Base-by-base conservation (phyloP, 2,329 filamentous ascomycete species). In the Ophiocordyceps camponoti-rufipedis region DNA sequence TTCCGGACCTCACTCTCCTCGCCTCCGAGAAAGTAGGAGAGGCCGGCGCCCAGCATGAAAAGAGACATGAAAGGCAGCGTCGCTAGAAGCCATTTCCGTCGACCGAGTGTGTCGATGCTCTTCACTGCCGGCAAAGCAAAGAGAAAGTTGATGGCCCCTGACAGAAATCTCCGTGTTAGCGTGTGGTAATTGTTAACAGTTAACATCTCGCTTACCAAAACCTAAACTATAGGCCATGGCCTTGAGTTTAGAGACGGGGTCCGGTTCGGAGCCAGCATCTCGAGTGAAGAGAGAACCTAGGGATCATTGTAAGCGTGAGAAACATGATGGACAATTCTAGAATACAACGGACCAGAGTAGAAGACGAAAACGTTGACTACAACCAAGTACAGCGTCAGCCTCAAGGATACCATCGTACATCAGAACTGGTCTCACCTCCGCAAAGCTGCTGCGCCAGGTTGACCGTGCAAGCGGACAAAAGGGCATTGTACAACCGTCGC, bases 41-140 rank as follows among this genome's bases (percentile, higher is more conserved):
- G 44, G 7, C 62, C 62, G 0, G 62, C 65, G 2, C 55, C 60
- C 1, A 61, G 51, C 58, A 69, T 62, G 42, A 63, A 62, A 7
- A 67, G 48, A 0, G 60, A 58, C 67, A 69, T 70, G 0, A 66
- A 41, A 0, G 67, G 67, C 0, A 69, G 48, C 0, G 67, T 70
- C 2, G 60, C 52, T 1, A 66, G 51, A 0, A 70, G 58, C 64
- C 65, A 68, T 18, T 61, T 62, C 5, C 67, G 54, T 40, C 67
- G 56, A 6, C 67, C 67, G 8, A 68, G 52, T 1, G 54, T 57
- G 19, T 61, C 58, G 9, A 61, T 59, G 28, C 55, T 58, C 32
- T 54, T 57, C 18, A 57, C 45, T 3, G 65, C 64, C 1, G 62
- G 62, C 5, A 68, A 55, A 1, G 59, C 62, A 33, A 64, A 68